Evolutionary conservation across 108 stramenopile species (phyloP), one percentile per base, ranked within the genome.

Genomic region (Cyclotella atomus): DNA sequence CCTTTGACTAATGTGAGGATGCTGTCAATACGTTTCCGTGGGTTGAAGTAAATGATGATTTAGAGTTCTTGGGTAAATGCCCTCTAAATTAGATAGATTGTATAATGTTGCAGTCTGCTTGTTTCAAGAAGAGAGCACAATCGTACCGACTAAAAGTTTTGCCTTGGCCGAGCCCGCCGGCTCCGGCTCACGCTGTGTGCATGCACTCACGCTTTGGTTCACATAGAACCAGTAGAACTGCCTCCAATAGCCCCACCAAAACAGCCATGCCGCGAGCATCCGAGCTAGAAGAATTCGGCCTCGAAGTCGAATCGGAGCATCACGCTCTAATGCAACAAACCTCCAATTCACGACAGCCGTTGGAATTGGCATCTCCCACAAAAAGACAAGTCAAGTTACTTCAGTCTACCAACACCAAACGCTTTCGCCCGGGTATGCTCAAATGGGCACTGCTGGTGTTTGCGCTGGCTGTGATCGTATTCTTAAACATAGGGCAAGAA

Each of bases 221-320:
- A n/a, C n/a, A n/a, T n/a, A n/a, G n/a, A n/a, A n/a, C n/a, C n/a
- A n/a, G n/a, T n/a, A n/a, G n/a, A n/a, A n/a, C n/a, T n/a, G n/a
- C n/a, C n/a, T n/a, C 38, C 38, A 41, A 41, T 12, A 41, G 12
- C 6, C 38, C 6, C 38, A 6, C 38, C 38, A 41, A 41, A 57
- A 28, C 56, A 57, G 24, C 56, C 28, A 79, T 79, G 79, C 75
- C 75, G 7, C 57, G 55, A 47, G 75, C 75, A n/a, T 68, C 67
- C 57, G 60, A 71, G 38, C 71, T 79, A n/a, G 79, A 79, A 62
- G 79, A 79, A 57, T 79, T 73, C 59, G 79, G 79, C 60, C 71
- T 79, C 52, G 79, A 79, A 66, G 71, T 79, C 23, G 79, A 79
- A 70, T 62, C 54, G 41, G 79, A 79, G 57, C 50, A 73, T 21